Conservation (phyloP, 2,329 filamentous ascomycete species). For the Cytospora leucostoma region DNA sequence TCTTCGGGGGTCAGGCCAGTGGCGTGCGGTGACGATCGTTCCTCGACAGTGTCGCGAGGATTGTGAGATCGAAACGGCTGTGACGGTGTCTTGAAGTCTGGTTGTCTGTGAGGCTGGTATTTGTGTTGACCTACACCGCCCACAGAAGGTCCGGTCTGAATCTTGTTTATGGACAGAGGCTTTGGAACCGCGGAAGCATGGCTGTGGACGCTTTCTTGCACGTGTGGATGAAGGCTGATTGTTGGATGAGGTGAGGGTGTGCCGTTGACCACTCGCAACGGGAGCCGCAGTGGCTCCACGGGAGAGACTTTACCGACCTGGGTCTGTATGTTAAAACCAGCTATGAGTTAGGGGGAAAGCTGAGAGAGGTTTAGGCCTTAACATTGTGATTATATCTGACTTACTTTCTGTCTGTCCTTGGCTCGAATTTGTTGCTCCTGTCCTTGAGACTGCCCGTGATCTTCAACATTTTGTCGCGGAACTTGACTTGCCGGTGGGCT, state of each 20-base stretch:
- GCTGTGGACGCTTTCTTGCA: not conserved
- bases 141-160: not conserved
- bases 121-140: not conserved
- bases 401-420: not conserved
- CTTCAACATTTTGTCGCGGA: not conserved
- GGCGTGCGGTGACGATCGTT: not conserved
- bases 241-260: too few species aligned
- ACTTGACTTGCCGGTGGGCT: not conserved
- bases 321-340: not conserved
- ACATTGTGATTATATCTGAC: too few species aligned
- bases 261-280: not conserved
- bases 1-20: not conserved
- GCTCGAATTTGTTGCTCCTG: not conserved
- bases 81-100: not conserved
- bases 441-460: not conserved
- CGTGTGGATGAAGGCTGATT: too few species aligned
- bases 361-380: not conserved
- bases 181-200: not conserved
- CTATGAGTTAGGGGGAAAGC: not conserved
- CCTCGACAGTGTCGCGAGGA: not conserved
- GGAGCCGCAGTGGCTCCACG: not conserved
- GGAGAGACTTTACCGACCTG: not conserved
- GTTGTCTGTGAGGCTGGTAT: not conserved
- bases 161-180: not conserved
- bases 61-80: not conserved